Evolutionary conservation across 257 asterid species (phyloP), one percentile per base, ranked within the genome.

Genomic region (Plectranthus barbatus): DNA sequence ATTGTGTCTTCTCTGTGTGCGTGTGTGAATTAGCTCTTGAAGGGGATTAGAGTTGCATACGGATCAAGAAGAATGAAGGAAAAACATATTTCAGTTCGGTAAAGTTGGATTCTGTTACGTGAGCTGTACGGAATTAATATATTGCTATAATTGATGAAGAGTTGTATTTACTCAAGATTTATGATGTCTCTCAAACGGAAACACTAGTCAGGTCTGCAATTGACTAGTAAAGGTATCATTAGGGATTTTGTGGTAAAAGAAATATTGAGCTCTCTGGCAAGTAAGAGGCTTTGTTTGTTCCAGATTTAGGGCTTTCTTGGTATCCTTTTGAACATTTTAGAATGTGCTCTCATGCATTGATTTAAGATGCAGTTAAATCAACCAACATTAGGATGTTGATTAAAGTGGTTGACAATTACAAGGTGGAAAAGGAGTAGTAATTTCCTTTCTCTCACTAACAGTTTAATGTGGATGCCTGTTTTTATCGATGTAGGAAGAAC

Each of bases 401-500:
- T 54, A 53, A 62, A 48, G 47, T 55, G 66, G 54, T 51, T 29
- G 64, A 44, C 13, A 10, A 23, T 57, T 66, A 57, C 23, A 36
- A 56, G 44, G 44, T 23, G 40, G 63, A 40, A 31, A 64, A 31
- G 31, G 58, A 23, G 44, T 49, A 44, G 49, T 23, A 8, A 29
- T 51, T 57, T 40, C 2, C 17, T 33, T 26, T 66, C 45, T 29
- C 15, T 15, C 42, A 13, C 37, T n/a, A n/a, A n/a, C n/a, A 47
- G 60, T 46, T 66, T 40, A 12, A 49, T 24, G 21, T 33, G 45
- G 24, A 64, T 52, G 29, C 46, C 46, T 55, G 46, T 42, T 56
- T 51, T 21, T 69, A 13, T 75, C 63, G 60, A 54, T 84, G 83
- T 57, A 93, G 99, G 96, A 87, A 56, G 97, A 90, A 72, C 77